These are phyloP conservation scores for Hippophae tibetana DNA, from an alignment of 306 rosid genomes.

Conservation along the genomic window DNA sequence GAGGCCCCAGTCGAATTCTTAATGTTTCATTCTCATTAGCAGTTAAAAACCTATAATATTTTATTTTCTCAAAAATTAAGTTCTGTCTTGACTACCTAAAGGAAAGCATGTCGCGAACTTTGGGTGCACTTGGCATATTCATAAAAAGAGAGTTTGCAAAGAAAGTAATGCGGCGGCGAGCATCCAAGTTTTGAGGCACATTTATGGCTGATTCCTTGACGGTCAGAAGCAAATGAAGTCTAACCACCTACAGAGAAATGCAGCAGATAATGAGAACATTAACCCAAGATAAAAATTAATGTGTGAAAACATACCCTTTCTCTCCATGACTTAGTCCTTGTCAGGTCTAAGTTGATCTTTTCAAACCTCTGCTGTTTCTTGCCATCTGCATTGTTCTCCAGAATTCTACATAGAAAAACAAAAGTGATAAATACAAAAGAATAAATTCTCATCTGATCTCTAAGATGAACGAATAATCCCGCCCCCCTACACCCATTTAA, in stretches of 20 bases:
- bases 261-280: conserved; percentile 14
- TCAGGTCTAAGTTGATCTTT: conserved; percentile 29
- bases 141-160: conserved; percentile 95
- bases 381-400: conserved; percentile 20
- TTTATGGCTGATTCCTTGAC: conserved; percentile 94
- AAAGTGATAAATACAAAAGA: conserved; percentile 21
- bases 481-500: background rate
- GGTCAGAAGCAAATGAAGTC: conserved; percentile 88
- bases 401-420: conserved; percentile 37
- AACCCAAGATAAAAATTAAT: background rate
- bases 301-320: conserved; percentile 55
- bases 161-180: conserved; percentile 97
- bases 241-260: conserved; percentile 47
- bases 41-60: background rate
- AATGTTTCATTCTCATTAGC: no score
- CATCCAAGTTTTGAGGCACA: conserved; percentile 94
- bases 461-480: background rate
- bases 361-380: conserved; percentile 62
- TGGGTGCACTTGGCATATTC: conserved; percentile 91
- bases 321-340: conserved; percentile 31
- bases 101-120: conserved; percentile 82
- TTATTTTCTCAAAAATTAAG: background rate
- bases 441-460: conserved; percentile 5
- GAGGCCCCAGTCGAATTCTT: no score
- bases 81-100: conserved; percentile 60